Evolutionary conservation across 768 basidiomycete species (phyloP), one percentile per base, ranked within the genome.

Genomic region (Gymnopilus junonius): DNA sequence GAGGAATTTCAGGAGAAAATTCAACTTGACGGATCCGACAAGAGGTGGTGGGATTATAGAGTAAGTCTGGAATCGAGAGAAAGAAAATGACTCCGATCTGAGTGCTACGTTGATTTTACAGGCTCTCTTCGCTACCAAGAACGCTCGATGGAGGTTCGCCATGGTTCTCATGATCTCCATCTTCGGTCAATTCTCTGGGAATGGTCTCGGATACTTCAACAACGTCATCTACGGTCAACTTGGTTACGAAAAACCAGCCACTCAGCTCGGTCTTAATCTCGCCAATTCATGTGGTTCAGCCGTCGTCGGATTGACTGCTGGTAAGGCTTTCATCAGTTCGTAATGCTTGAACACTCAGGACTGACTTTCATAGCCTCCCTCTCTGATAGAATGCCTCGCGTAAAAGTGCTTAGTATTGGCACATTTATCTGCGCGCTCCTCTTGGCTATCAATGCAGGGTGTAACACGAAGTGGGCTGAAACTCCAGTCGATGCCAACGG

Each of bases 171-270:
- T 85, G 55, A 84, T 87, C 78, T 82, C 82, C 15, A 78, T 86
- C 66, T 85, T 85, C 59, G 85, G 83, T 15, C 84, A 86, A 77
- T 84, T 83, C 79, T 81, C 83, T 48, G 84, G 85, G 46, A 85
- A 84, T 66, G 83, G 83, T 55, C 76, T 86, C 27, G 83, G 84
- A 70, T 84, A 73, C 12, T 65, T 62, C 54, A 55, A 55, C 37
- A 55, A 55, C 37, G 54, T 55, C 1, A 55, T 55, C 25, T 55
- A 55, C 23, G 54, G 37, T 10, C 54, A 55, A 17, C 54, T 55
- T 3, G 54, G 54, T 15, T 55, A 55, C n/a, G 39, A 55, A 3
- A 40, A 15, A 12, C 54, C 54, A 0, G 35, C 54, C 2, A 55
- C 39, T 29, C 54, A 55, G 23, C 54, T 55, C 14, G 54, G 20